Evolutionary conservation across 2,329 filamentous ascomycete species (phyloP).

Genomic region (Fusarium sp.): DNA sequence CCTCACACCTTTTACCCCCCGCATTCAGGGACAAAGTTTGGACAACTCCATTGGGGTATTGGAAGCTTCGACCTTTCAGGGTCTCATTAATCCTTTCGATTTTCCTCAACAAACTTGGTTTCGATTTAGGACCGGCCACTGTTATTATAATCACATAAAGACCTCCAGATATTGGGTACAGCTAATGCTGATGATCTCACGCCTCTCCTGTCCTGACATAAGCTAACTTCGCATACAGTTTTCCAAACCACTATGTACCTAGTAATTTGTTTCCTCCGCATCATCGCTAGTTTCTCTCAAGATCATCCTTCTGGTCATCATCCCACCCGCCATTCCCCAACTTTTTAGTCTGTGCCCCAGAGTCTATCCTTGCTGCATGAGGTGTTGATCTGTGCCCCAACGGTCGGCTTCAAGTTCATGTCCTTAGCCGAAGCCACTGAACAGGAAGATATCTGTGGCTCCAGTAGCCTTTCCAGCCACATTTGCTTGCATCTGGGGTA

Average conservation of each 20-base stretch:
- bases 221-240: background rate
- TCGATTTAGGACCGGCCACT: background rate
- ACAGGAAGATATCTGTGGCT: constrained; percentile 21
- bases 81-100: constrained; percentile 16
- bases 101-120: constrained; percentile 36
- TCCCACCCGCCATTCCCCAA: constrained; percentile 23
- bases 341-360: constrained; percentile 26
- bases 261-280: constrained; percentile 13
- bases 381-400: constrained; percentile 39
- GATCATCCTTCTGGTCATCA: constrained; percentile 18
- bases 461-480: constrained; percentile 13
- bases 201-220: background rate
- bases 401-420: constrained; percentile 37
- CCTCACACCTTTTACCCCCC: constrained; percentile 30
- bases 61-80: constrained; percentile 21
- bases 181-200: background rate
- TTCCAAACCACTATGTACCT: background rate
- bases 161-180: background rate
- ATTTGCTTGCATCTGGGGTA: background rate
- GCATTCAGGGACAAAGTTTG: constrained; percentile 40
- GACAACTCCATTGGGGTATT: constrained; percentile 28
- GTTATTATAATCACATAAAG: background rate
- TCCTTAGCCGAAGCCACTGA: constrained; percentile 44
- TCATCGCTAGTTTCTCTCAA: constrained; percentile 34
- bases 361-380: constrained; percentile 36